Conservation (phyloP, 805 yeast genomes). For the Ogataea minuta region DNA sequence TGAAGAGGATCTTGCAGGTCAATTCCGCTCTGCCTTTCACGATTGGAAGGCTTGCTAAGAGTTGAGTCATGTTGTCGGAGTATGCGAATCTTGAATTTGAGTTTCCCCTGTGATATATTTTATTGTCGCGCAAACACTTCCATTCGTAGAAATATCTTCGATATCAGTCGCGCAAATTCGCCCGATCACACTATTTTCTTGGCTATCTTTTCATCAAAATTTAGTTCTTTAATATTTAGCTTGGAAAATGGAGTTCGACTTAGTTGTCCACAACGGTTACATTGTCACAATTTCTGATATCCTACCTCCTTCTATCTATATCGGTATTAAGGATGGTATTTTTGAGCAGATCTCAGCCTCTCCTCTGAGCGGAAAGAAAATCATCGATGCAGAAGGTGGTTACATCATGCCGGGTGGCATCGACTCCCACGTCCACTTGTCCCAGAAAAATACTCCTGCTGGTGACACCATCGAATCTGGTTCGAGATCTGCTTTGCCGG, state of each 20-base stretch:
- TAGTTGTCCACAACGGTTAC: slow-evolving; percentile 33
- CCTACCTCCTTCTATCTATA: slow-evolving; percentile 34
- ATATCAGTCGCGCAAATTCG: too few species aligned
- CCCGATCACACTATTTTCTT: too few species aligned
- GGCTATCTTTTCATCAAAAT: too few species aligned
- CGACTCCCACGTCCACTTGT: slow-evolving; percentile 49
- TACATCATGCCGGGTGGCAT: slow-evolving; percentile 51
- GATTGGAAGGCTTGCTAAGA: slow-evolving; percentile 5
- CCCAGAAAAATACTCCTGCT: slow-evolving; percentile 40
- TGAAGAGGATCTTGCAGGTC: slow-evolving; percentile 24
- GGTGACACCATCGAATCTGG: slow-evolving; percentile 47
- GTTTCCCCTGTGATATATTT: too few species aligned
- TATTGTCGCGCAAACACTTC: too few species aligned
- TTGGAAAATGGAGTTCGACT: slow-evolving; percentile 13
- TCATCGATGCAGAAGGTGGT: slow-evolving; percentile 45
- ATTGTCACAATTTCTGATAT: slow-evolving; percentile 33
- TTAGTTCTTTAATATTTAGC: too few species aligned
- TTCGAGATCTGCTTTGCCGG: slow-evolving; percentile 45
- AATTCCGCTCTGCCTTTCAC: slow-evolving; percentile 7
- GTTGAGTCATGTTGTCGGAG: neutral
- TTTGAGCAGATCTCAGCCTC: slow-evolving; percentile 19
- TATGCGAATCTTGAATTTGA: too few species aligned
- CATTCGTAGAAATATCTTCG: too few species aligned
- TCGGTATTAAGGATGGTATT: slow-evolving; percentile 35
- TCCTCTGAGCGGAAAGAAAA: slow-evolving; percentile 17